Percentiles rank a stretch among this genome's conserved stretches.
Conservation (phyloP, 441 rosid species). For the Hura crepitans region DNA sequence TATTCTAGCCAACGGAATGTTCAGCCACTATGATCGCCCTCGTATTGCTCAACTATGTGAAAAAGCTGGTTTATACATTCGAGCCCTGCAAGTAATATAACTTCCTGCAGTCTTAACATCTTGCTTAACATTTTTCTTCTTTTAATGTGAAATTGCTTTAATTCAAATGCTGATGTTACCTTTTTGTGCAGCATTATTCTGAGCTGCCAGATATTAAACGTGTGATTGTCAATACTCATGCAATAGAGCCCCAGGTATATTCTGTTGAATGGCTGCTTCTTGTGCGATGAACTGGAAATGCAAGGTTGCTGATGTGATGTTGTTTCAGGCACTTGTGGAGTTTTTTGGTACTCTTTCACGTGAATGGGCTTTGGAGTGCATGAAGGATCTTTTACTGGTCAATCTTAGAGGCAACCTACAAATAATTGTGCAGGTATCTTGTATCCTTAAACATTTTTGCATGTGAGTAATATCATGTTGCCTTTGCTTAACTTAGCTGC, state of each 20-base stretch:
- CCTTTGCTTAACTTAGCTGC: slow-evolving; percentile 8
- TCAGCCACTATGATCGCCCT: slow-evolving; percentile 94
- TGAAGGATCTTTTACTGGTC: slow-evolving; percentile 93
- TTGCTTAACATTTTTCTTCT: too few species aligned
- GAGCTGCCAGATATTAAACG: slow-evolving; percentile 96
- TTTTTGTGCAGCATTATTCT: slow-evolving; percentile 74
- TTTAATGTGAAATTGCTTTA: slow-evolving; percentile 13
- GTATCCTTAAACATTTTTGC: slow-evolving; percentile 11
- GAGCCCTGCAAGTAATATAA: slow-evolving; percentile 72
- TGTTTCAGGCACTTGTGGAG: slow-evolving; percentile 85
- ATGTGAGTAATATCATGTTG: slow-evolving; percentile 13
- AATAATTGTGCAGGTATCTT: slow-evolving; percentile 85
- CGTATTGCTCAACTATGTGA: slow-evolving; percentile 98
- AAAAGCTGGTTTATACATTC: slow-evolving; percentile 87
- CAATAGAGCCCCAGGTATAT: slow-evolving; percentile 92
- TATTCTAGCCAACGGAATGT: slow-evolving; percentile 98
- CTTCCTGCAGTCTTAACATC: slow-evolving; percentile 18
- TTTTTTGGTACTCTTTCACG: slow-evolving; percentile 95
- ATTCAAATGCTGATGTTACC: neutral
- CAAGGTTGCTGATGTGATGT: slow-evolving; percentile 4
- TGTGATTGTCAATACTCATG: slow-evolving; percentile 96
- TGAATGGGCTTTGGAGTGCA: slow-evolving; percentile 99
- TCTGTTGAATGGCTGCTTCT: slow-evolving; percentile 15
- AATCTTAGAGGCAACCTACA: slow-evolving; percentile 94
- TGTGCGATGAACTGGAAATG: slow-evolving; percentile 10